phyloP scores from a whole-genome alignment of 2,329 filamentous ascomycete genomes.

The Fusarium nanum region DNA sequence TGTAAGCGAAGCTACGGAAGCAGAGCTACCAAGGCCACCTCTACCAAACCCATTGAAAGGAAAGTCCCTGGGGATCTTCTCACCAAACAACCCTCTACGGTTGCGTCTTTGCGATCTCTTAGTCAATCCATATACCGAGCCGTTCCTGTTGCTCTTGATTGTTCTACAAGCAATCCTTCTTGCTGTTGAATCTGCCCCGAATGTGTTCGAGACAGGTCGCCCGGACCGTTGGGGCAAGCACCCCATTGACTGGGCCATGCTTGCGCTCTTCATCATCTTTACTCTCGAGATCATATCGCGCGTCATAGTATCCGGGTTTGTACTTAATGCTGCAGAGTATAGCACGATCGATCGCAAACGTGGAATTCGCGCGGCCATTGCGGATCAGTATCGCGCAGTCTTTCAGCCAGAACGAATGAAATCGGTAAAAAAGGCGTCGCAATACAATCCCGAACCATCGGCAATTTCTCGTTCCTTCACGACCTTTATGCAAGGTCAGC shows the following conservation, averaged over 20 bases:
- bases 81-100: constrained; percentile 79
- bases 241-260: constrained; percentile 81
- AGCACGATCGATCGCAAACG: constrained; percentile 86
- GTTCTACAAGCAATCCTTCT: constrained; percentile 89
- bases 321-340: constrained; percentile 91
- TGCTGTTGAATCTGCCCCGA: constrained; percentile 81
- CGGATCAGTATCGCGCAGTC: constrained; percentile 79
- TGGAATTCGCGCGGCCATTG: constrained; percentile 78
- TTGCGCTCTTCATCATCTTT: constrained; percentile 88
- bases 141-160: constrained; percentile 86
- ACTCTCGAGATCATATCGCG: constrained; percentile 86
- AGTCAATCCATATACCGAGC: constrained; percentile 88
- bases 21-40: constrained; percentile 30
- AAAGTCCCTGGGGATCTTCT: constrained; percentile 86
- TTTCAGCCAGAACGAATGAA: constrained; percentile 85
- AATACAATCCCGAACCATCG: constrained; percentile 63
- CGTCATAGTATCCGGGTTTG: constrained; percentile 91
- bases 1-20: constrained; percentile 30
- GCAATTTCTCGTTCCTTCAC: constrained; percentile 84
- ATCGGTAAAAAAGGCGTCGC: constrained; percentile 68
- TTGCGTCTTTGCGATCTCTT: constrained; percentile 83
- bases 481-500: constrained; percentile 76
- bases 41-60: constrained; percentile 82
- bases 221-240: constrained; percentile 73
- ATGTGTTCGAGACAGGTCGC: constrained; percentile 74